Evolutionary conservation across 768 basidiomycete species (phyloP).

Genomic region (Boletus rubescentipes): DNA sequence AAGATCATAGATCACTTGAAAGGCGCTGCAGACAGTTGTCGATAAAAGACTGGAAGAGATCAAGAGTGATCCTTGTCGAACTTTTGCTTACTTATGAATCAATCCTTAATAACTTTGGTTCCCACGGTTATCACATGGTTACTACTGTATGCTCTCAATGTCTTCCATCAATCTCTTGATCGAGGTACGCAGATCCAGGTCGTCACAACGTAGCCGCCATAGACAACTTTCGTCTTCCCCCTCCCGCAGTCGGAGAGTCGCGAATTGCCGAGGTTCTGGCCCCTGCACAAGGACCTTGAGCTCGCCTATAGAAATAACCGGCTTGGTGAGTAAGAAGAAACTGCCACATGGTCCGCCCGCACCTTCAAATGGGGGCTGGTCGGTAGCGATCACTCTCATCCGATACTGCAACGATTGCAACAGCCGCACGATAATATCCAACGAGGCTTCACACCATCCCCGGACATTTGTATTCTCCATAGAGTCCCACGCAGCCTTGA

Average conservation of each 20-base stretch:
- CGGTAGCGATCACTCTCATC: slow-evolving; percentile 52
- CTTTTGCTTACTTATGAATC: not conserved
- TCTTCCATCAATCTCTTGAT: slow-evolving; percentile 45
- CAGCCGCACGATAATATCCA: slow-evolving; percentile 52
- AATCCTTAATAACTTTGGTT: no score
- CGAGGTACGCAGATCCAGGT: slow-evolving; percentile 39
- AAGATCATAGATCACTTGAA: slow-evolving; percentile 54
- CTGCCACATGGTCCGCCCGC: slow-evolving; percentile 14
- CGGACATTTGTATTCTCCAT: slow-evolving; percentile 46
- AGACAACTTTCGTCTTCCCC: slow-evolving; percentile 70
- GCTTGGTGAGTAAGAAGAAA: not conserved
- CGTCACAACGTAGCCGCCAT: slow-evolving; percentile 64
- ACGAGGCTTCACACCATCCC: slow-evolving; percentile 67
- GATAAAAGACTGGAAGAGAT: slow-evolving; percentile 1
- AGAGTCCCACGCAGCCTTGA: slow-evolving; percentile 57
- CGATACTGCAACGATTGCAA: slow-evolving; percentile 48
- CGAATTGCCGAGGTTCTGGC: slow-evolving; percentile 22
- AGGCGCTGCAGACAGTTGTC: not conserved
- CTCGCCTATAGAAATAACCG: slow-evolving; percentile 47
- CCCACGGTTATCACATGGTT: no score
- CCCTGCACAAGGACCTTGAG: slow-evolving; percentile 55
- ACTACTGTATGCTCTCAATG: not conserved
- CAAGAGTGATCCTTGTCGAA: slow-evolving; percentile 16
- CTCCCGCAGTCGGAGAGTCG: slow-evolving; percentile 56
- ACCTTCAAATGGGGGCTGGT: slow-evolving; percentile 64